Conservation (phyloP, 2,329 filamentous ascomycete genomes). For the Colletotrichum echinochloae region DNA sequence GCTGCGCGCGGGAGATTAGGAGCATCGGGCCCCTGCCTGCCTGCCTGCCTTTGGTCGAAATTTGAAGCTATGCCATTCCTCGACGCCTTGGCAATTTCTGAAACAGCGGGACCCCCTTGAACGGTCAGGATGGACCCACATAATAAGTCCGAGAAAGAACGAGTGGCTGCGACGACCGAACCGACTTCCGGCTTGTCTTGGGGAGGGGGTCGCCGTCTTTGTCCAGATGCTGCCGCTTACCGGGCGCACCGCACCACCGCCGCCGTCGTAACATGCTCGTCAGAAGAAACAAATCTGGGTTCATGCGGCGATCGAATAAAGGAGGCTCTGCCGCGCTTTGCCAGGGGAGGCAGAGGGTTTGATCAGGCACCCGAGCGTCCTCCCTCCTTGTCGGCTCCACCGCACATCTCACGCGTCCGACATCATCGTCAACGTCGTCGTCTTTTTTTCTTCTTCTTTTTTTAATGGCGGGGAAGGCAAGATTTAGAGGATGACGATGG, state of each 20-base stretch:
- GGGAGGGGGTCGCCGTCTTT: neutral
- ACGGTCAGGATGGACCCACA: conserved; percentile 5
- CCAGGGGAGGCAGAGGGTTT: neutral
- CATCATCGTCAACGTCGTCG: neutral
- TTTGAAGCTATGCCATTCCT: conserved; percentile 38
- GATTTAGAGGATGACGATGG: conserved; percentile 28
- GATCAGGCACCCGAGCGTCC: conserved; percentile 27
- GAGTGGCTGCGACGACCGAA: conserved; percentile 14
- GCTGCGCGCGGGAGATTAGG: conserved; percentile 28
- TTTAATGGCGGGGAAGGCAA: neutral
- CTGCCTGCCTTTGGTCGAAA: conserved; percentile 15
- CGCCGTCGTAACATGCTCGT: conserved; percentile 2
- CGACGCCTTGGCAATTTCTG: conserved; percentile 37
- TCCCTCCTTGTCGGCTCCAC: conserved; percentile 5
- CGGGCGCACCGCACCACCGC: neutral
- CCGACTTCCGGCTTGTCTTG: neutral
- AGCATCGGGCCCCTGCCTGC: conserved; percentile 17
- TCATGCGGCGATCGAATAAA: conserved; percentile 16
- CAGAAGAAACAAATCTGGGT: conserved; percentile 12
- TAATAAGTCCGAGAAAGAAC: neutral
- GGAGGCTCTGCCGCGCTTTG: conserved; percentile 31
- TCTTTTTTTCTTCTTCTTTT: neutral
- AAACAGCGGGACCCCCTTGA: conserved; percentile 35
- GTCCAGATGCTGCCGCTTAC: neutral
- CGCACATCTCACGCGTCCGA: neutral